These are phyloP conservation scores for Backusella australiensis DNA, from an alignment of 192 early-diverging fungal genomes.

Conservation along the genomic window DNA sequence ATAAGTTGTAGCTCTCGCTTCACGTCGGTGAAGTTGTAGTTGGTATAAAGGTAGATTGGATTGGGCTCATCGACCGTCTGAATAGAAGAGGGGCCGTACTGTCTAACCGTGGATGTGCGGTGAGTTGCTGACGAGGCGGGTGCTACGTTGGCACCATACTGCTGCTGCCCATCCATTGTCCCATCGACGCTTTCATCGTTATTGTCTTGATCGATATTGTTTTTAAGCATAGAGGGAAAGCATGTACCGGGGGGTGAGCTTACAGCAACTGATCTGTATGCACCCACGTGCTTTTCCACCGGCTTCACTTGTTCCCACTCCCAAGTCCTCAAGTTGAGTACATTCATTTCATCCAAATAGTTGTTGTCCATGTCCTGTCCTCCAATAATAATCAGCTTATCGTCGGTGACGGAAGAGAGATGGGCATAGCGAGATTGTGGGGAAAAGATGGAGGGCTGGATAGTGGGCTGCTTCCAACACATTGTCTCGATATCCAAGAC, in stretches of 20 bases:
- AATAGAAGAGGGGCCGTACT: constrained; percentile 3
- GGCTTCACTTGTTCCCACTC: constrained; percentile 66
- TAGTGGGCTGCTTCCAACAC: constrained; percentile 57
- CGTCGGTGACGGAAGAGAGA: constrained; percentile 64
- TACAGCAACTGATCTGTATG: constrained; percentile 75
- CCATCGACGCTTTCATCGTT: background rate
- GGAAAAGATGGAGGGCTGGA: constrained; percentile 41
- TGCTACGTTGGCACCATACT: background rate
- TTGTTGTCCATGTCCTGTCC: constrained; percentile 77
- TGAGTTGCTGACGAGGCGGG: background rate
- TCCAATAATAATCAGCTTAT: constrained; percentile 65
- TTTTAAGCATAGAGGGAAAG: constrained; percentile 8
- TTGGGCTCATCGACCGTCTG: constrained; percentile 48
- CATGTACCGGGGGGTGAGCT: constrained; percentile 40
- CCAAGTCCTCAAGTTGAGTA: constrained; percentile 66
- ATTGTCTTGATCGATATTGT: background rate
- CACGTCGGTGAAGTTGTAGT: constrained; percentile 80
- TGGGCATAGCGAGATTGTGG: constrained; percentile 76
- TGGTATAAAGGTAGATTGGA: constrained; percentile 74
- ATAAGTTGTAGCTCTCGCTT: constrained; percentile 74
- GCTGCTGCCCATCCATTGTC: background rate
- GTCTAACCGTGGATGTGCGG: constrained; percentile 15
- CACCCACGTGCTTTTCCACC: constrained; percentile 73
- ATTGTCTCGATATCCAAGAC: constrained; percentile 67
- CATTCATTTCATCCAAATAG: constrained; percentile 78